phyloP scores from a whole-genome alignment of 108 stramenopile genomes.

The Discostella stelligeroides region DNA sequence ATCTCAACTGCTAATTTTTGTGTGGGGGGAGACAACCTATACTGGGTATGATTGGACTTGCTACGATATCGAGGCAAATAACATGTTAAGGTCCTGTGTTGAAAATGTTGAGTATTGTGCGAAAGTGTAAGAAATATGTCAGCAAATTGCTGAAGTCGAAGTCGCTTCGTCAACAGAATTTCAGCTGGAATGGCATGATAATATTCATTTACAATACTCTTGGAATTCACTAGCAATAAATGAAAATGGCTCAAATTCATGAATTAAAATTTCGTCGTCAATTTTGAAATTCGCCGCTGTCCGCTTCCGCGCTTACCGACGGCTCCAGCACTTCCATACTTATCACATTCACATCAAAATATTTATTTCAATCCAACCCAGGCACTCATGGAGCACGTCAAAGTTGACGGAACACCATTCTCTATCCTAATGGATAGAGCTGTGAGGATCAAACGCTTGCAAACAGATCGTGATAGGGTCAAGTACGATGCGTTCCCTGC shows the following conservation, averaged over 20 bases:
- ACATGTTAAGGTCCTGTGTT: too few species aligned
- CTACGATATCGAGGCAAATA: too few species aligned
- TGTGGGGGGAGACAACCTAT: background rate
- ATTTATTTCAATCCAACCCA: background rate
- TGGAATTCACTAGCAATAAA: too few species aligned
- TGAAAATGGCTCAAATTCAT: background rate
- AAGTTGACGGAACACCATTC: constrained; percentile 55
- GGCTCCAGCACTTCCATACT: background rate
- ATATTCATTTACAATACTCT: too few species aligned
- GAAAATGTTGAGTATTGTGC: too few species aligned
- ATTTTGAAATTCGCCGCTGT: background rate
- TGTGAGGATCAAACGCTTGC: constrained; percentile 51
- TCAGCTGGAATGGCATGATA: too few species aligned
- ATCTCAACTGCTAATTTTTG: constrained; percentile 73
- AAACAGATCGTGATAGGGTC: constrained; percentile 9
- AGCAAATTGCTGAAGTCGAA: too few species aligned
- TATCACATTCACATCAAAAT: too few species aligned
- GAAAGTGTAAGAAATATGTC: too few species aligned
- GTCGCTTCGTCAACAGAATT: too few species aligned
- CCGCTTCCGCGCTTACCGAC: background rate
- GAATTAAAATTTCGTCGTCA: background rate
- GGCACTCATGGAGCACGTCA: constrained; percentile 29
- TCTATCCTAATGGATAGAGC: constrained; percentile 56
- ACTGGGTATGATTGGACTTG: too few species aligned
- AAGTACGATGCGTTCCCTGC: constrained; percentile 44